Evolutionary conservation across 1,284 basidiomycete genomes (phyloP).

Genomic region (Puccinia horiana): DNA sequence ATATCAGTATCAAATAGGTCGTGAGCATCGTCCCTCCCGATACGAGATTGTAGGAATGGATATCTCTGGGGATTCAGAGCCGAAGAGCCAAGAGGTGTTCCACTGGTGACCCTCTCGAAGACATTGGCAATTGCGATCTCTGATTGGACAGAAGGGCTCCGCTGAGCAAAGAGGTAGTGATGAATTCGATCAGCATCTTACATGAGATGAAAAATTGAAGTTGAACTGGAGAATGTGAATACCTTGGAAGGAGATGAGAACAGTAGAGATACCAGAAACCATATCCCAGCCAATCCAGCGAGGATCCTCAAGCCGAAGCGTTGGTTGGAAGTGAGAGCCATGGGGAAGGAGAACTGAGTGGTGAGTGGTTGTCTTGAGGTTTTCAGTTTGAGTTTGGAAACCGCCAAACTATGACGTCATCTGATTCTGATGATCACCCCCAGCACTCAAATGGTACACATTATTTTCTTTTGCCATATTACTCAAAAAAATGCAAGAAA

Average conservation of each 20-base stretch:
- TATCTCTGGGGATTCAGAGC: conserved; percentile 81
- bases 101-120: conserved; percentile 77
- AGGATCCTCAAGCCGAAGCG: conserved; percentile 35
- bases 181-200: not conserved
- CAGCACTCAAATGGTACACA: too few species aligned
- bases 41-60: conserved; percentile 78
- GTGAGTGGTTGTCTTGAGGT: not conserved
- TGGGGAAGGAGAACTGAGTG: not conserved
- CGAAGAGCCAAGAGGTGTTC: conserved; percentile 65
- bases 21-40: conserved; percentile 64
- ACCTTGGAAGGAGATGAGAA: conserved; percentile 36
- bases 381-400: not conserved
- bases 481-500: too few species aligned
- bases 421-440: too few species aligned
- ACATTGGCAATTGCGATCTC: conserved; percentile 61
- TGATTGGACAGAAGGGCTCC: conserved; percentile 52
- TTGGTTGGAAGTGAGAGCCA: conserved; percentile 40
- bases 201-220: not conserved
- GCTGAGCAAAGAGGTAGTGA: conserved; percentile 48
- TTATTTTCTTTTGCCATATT: too few species aligned
- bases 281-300: not conserved
- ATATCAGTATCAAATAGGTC: conserved; percentile 78
- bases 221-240: not conserved
- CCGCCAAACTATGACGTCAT: too few species aligned
- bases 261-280: conserved; percentile 36